Conservation (phyloP, 768 basidiomycete genomes). For the Cubamyces sp. region DNA sequence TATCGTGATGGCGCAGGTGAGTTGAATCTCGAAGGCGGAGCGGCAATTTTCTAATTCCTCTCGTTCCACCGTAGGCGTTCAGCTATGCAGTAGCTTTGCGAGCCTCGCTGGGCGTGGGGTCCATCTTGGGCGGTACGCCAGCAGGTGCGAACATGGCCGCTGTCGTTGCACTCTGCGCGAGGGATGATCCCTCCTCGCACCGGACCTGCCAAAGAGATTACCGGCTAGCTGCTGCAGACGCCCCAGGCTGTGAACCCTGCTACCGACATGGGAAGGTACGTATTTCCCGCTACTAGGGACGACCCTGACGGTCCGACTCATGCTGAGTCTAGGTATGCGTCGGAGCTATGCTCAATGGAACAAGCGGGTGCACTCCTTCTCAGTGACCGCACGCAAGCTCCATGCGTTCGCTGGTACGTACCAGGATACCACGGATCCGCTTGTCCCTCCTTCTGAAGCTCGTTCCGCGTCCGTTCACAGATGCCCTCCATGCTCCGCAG, state of each 20-base stretch:
- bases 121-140: conserved; percentile 30
- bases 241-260: conserved; percentile 28
- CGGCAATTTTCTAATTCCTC: neutral
- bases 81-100: conserved; percentile 9
- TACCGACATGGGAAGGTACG: conserved; percentile 27
- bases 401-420: conserved; percentile 10
- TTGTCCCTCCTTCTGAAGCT: neutral
- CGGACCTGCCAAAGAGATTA: conserved; percentile 15
- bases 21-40: conserved; percentile 2
- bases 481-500: neutral
- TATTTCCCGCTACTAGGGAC: neutral
- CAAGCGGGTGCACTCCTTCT: conserved; percentile 12
- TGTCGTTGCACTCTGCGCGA: conserved; percentile 26
- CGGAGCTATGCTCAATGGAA: conserved; percentile 8
- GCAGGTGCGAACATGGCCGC: conserved; percentile 31
- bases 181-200: conserved; percentile 29
- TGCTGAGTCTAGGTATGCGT: neutral
- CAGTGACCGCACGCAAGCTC: conserved; percentile 8
- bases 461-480: neutral
- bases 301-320: neutral
- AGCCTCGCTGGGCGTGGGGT: conserved; percentile 24
- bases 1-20: conserved; percentile 14
- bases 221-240: conserved; percentile 32
- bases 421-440: neutral
- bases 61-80: neutral